Evolutionary conservation across 257 asterid species (phyloP).

Genomic region (Dorcoceras hygrometricum): DNA sequence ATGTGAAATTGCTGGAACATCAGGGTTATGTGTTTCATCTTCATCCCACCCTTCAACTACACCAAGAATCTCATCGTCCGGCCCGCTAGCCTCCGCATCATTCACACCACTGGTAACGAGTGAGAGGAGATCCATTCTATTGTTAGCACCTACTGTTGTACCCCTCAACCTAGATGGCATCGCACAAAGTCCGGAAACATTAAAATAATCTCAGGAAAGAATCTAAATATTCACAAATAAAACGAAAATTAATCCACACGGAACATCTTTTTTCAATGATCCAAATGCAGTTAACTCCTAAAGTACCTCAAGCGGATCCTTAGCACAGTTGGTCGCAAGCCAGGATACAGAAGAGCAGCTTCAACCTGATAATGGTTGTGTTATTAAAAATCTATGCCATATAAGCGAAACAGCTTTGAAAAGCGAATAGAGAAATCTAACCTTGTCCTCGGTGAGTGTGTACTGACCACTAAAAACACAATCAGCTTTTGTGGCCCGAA

Average conservation of each 20-base stretch:
- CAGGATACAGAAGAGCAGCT: constrained; percentile 93
- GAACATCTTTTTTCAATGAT: not conserved
- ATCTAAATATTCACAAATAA: not conserved
- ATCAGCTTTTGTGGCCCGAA: constrained; percentile 61
- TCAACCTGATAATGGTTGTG: constrained; percentile 54
- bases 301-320: constrained; percentile 83
- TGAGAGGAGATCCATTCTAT: constrained; percentile 77
- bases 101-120: constrained; percentile 84
- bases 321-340: constrained; percentile 84
- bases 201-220: not conserved
- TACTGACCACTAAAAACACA: constrained; percentile 71
- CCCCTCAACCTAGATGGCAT: constrained; percentile 70
- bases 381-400: constrained; percentile 3
- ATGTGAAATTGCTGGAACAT: constrained; percentile 88
- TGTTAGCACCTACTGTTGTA: constrained; percentile 77
- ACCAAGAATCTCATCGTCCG: constrained; percentile 76
- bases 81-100: constrained; percentile 57
- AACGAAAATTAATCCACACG: not conserved
- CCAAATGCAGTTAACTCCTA: not conserved
- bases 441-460: constrained; percentile 86
- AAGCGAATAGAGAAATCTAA: constrained; percentile 21
- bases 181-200: not conserved
- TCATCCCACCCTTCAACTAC: constrained; percentile 89
- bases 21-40: constrained; percentile 90
- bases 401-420: not conserved